Percentiles rank a stretch among this genome's conserved stretches.
Conservation (phyloP, 106 monocot species). For the Platanthera zijinensis region DNA sequence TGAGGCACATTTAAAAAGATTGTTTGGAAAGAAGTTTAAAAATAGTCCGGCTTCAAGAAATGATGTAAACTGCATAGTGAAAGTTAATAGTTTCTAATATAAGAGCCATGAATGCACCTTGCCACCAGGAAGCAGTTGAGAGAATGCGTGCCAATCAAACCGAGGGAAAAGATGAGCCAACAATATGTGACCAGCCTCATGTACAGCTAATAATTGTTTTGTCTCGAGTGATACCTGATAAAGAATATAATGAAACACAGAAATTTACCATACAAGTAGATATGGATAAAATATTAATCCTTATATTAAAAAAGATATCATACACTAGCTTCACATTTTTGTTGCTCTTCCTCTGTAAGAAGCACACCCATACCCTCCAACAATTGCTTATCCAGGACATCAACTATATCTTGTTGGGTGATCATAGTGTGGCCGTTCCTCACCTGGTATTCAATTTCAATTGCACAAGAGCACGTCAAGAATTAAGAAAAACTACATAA, state of each 20-base stretch:
- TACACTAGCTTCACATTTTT: conserved; percentile 75
- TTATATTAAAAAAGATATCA: conserved; percentile 4
- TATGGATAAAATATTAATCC: neutral
- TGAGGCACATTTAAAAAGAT: neutral
- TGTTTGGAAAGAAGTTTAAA: neutral
- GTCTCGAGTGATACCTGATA: conserved; percentile 62
- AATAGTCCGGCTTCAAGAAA: neutral
- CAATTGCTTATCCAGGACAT: conserved; percentile 83
- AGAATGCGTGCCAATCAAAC: conserved; percentile 95
- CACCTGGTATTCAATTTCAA: conserved; percentile 32
- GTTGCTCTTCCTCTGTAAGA: conserved; percentile 90
- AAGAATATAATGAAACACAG: conserved; percentile 9
- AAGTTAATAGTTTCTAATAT: neutral
- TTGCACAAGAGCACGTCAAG: neutral
- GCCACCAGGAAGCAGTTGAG: conserved; percentile 93
- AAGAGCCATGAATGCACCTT: conserved; percentile 33
- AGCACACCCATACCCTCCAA: conserved; percentile 91
- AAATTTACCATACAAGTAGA: neutral
- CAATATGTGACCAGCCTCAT: conserved; percentile 88
- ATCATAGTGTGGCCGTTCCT: conserved; percentile 70
- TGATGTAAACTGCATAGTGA: neutral
- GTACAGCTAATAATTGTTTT: conserved; percentile 67
- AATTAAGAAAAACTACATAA: conserved; percentile 5
- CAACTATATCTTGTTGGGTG: conserved; percentile 66
- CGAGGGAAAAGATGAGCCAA: conserved; percentile 77